Percentiles rank a stretch among this genome's conserved stretches.
These are phyloP conservation scores for Coprinopsis marcescibilis DNA, from an alignment of 768 basidiomycete species.

Conservation along the genomic window DNA sequence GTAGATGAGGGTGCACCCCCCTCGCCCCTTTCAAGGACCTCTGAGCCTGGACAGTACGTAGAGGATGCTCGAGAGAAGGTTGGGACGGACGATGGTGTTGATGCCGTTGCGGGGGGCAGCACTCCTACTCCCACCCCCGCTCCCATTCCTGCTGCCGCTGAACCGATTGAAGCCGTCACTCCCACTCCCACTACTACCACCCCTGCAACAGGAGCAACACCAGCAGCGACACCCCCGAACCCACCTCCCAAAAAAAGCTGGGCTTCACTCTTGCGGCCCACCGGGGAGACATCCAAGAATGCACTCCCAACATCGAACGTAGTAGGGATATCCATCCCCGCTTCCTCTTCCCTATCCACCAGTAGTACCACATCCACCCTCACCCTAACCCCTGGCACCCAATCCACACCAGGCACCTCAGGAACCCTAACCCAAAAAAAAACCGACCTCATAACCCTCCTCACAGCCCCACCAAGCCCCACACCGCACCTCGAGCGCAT, in stretches of 20 bases:
- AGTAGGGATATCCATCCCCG: constrained; percentile 71
- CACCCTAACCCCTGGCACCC: not conserved
- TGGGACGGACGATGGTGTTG: too few species aligned
- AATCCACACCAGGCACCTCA: not conserved
- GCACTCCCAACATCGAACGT: constrained; percentile 65
- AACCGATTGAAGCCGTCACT: constrained; percentile 7
- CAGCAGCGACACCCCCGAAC: too few species aligned
- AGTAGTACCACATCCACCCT: constrained; percentile 1
- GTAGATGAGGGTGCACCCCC: too few species aligned
- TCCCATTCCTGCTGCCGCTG: constrained; percentile 3
- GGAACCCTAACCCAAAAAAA: constrained; percentile 34
- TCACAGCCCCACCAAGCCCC: constrained; percentile 33
- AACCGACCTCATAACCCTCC: constrained; percentile 47
- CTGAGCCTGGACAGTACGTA: too few species aligned
- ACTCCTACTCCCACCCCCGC: constrained; percentile 4
- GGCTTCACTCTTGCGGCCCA: constrained; percentile 62
- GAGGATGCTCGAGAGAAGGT: too few species aligned
- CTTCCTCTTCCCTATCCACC: constrained; percentile 26
- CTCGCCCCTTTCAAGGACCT: too few species aligned
- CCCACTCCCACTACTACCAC: constrained; percentile 20
- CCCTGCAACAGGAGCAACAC: too few species aligned
- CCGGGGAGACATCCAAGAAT: constrained; percentile 34
- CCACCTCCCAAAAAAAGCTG: constrained; percentile 75
- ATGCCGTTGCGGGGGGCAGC: too few species aligned
- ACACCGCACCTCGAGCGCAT: constrained; percentile 28